Conservation (phyloP, 1,284 basidiomycete species). For the Meripilus lineatus region DNA sequence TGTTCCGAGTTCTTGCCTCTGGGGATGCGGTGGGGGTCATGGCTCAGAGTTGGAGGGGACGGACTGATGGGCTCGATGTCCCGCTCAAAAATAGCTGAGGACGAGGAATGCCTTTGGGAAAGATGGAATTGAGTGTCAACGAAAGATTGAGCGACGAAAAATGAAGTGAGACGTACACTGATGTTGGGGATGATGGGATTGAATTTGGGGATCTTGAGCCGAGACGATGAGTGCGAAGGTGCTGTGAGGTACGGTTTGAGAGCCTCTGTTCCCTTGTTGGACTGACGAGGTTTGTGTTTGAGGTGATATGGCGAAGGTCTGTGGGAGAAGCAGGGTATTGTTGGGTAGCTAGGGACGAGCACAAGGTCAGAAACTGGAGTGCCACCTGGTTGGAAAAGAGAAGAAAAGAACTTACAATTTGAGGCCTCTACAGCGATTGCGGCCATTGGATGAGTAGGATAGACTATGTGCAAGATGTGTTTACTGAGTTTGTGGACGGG, state of each 20-base stretch:
- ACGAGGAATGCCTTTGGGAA: conserved; percentile 58
- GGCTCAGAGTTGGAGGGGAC: conserved; percentile 37
- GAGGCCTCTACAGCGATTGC: too few species aligned
- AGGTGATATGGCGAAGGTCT: conserved; percentile 41
- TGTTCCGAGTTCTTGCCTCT: conserved; percentile 65
- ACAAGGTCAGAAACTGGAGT: too few species aligned
- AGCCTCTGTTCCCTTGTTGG: conserved; percentile 35
- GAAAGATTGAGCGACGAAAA: conserved; percentile 7
- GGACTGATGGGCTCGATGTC: conserved; percentile 70
- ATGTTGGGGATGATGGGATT: conserved; percentile 73
- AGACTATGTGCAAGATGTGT: too few species aligned
- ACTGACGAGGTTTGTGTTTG: conserved; percentile 35
- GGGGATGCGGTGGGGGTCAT: conserved; percentile 67
- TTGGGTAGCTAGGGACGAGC: too few species aligned
- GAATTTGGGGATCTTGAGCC: conserved; percentile 61
- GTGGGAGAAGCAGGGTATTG: conserved; percentile 24
- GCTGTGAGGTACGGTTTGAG: conserved; percentile 38
- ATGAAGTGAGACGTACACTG: conserved; percentile 46
- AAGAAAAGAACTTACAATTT: too few species aligned
- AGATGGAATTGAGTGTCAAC: conserved; percentile 6
- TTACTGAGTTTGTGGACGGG: too few species aligned
- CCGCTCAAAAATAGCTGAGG: conserved; percentile 77
- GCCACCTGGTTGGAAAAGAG: too few species aligned
- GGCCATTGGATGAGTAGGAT: too few species aligned
- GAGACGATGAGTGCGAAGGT: conserved; percentile 41